These are phyloP conservation scores for Eucalyptus erythrocorys DNA, from an alignment of 345 rosid species.

Conservation along the genomic window DNA sequence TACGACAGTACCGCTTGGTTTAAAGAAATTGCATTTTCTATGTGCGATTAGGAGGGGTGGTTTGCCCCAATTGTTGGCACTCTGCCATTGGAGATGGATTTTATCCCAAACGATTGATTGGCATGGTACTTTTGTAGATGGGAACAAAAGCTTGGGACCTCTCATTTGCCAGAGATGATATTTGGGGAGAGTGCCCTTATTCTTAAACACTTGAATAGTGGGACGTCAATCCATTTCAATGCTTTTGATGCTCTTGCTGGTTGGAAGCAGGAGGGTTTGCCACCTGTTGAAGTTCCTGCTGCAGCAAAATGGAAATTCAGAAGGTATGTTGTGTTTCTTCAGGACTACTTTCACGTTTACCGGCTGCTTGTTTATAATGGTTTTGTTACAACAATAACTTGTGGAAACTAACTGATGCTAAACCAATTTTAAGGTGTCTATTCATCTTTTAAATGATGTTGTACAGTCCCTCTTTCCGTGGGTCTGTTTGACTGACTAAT, in stretches of 20 bases:
- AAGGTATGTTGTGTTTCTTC: constrained; percentile 25
- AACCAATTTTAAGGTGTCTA: background rate
- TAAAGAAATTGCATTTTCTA: background rate
- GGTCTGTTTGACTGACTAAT: background rate
- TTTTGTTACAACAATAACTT: background rate
- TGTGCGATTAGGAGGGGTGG: background rate
- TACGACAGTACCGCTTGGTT: background rate
- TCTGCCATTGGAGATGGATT: background rate
- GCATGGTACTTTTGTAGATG: constrained; percentile 33
- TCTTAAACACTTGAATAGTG: constrained; percentile 45
- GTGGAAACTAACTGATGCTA: background rate
- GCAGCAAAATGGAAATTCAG: constrained; percentile 91
- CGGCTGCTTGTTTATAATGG: background rate
- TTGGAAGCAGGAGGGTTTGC: constrained; percentile 80
- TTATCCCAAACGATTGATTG: background rate
- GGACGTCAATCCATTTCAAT: constrained; percentile 58
- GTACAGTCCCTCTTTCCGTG: background rate
- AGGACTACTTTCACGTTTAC: background rate
- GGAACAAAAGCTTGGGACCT: constrained; percentile 72
- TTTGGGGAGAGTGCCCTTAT: constrained; percentile 73
- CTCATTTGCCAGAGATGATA: constrained; percentile 87
- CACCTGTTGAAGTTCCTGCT: constrained; percentile 95
- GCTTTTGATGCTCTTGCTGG: constrained; percentile 84
- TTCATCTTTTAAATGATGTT: background rate
- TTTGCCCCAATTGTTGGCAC: background rate